These are phyloP conservation scores for Phialophora macrospora DNA, from an alignment of 2,329 filamentous ascomycete genomes.

Conservation along the genomic window DNA sequence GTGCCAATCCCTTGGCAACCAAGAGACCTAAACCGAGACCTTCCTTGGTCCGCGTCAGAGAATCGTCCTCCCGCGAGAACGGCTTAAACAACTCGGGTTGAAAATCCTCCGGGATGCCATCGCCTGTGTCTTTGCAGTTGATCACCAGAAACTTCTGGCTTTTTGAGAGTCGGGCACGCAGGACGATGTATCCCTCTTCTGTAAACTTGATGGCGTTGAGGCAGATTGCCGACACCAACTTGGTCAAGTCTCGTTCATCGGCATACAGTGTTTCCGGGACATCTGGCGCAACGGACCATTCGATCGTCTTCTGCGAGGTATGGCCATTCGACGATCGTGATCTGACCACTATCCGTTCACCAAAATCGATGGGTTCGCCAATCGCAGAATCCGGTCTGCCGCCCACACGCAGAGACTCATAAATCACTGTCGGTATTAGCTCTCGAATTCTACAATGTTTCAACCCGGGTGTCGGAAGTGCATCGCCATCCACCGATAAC, in stretches of 20 bases:
- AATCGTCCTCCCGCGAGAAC: constrained; percentile 71
- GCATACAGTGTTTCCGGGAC: constrained; percentile 56
- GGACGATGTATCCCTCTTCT: constrained; percentile 64
- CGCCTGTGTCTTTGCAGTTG: constrained; percentile 68
- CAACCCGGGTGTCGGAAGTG: constrained; percentile 45
- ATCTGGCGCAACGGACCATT: constrained; percentile 54
- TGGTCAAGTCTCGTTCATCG: constrained; percentile 67
- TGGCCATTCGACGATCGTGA: constrained; percentile 53
- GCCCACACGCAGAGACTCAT: constrained; percentile 55
- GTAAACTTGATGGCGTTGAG: constrained; percentile 75
- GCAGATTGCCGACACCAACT: constrained; percentile 67
- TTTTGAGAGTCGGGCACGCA: constrained; percentile 59
- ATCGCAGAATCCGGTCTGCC: constrained; percentile 55
- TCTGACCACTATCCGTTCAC: constrained; percentile 54
- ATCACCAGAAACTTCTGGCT: constrained; percentile 63
- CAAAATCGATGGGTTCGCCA: constrained; percentile 50
- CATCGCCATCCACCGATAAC: constrained; percentile 30
- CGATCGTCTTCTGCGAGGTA: constrained; percentile 50
- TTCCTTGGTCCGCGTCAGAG: constrained; percentile 69
- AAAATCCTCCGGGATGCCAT: constrained; percentile 70
- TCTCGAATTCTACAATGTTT: constrained; percentile 54
- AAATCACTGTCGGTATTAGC: constrained; percentile 53
- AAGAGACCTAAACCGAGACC: constrained; percentile 71
- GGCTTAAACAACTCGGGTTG: constrained; percentile 70
- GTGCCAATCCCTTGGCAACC: constrained; percentile 72